These are phyloP conservation scores for Lupinus albus DNA, from an alignment of 306 rosid genomes.

Conservation along the genomic window DNA sequence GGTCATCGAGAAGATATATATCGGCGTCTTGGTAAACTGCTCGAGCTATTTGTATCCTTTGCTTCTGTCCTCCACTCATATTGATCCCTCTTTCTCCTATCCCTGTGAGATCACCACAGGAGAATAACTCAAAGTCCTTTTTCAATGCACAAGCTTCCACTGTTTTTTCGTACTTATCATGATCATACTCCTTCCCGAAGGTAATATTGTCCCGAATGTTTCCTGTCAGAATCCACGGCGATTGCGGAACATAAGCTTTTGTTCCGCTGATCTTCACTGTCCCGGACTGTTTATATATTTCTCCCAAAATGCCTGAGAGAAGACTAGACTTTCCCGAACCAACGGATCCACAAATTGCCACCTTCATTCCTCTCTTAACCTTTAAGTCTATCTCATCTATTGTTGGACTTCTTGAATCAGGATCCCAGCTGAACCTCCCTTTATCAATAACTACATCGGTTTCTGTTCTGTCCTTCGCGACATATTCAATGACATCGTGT, in stretches of 20 bases:
- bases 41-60: constrained; percentile 91
- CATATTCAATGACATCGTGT: constrained; percentile 59
- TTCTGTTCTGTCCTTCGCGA: constrained; percentile 63
- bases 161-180: constrained; percentile 63
- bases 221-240: constrained; percentile 94
- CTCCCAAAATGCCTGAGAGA: constrained; percentile 77
- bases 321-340: constrained; percentile 93
- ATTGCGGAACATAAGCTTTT: constrained; percentile 90
- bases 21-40: constrained; percentile 92
- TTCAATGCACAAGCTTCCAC: constrained; percentile 81
- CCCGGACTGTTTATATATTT: constrained; percentile 73
- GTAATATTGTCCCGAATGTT: constrained; percentile 80
- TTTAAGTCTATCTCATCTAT: constrained; percentile 66
- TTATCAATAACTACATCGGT: constrained; percentile 61
- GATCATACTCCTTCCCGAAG: constrained; percentile 70
- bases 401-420: constrained; percentile 58
- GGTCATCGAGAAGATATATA: constrained; percentile 85
- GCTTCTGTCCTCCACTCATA: constrained; percentile 99
- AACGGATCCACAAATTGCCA: constrained; percentile 92
- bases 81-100: constrained; percentile 97
- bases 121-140: constrained; percentile 87
- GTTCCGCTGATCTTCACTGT: constrained; percentile 81
- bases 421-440: constrained; percentile 87
- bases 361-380: constrained; percentile 92
- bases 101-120: constrained; percentile 81